A percentile compares a stretch with the other conserved stretches of the same genome.
phyloP scores from a whole-genome alignment of 2,329 filamentous ascomycete genomes.

The Pyrenochaeta sp. region DNA sequence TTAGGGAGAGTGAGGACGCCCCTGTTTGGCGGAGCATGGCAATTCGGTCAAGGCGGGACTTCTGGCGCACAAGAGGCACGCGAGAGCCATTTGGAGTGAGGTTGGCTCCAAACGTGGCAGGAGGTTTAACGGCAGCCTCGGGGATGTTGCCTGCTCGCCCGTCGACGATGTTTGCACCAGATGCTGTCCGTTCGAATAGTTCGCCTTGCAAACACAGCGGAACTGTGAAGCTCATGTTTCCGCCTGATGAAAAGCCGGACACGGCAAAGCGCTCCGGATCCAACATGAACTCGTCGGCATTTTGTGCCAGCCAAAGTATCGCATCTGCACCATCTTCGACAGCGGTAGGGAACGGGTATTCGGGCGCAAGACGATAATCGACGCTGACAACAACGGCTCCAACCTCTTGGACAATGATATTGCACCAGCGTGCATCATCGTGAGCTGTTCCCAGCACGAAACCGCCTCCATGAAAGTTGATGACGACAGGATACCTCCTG shows the following conservation, averaged over 20 bases:
- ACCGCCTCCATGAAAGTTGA: conserved; percentile 72
- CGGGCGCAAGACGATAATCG: conserved; percentile 68
- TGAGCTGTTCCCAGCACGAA: conserved; percentile 68
- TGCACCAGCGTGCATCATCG: conserved; percentile 69
- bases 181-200: conserved; percentile 42
- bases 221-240: conserved; percentile 69
- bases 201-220: conserved; percentile 65
- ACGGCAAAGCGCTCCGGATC: conserved; percentile 66
- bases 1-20: conserved; percentile 44
- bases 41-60: conserved; percentile 43
- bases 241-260: conserved; percentile 70
- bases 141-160: conserved; percentile 39
- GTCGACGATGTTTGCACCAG: conserved; percentile 39
- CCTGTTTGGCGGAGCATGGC: conserved; percentile 46
- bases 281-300: conserved; percentile 65
- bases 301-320: conserved; percentile 64
- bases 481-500: conserved; percentile 63
- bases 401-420: conserved; percentile 63
- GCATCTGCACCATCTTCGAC: conserved; percentile 72
- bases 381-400: conserved; percentile 68
- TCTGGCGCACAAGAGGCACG: conserved; percentile 41
- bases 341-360: conserved; percentile 68
- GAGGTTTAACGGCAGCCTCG: conserved; percentile 26
- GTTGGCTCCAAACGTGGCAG: conserved; percentile 14
- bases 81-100: conserved; percentile 44